Conservation (phyloP, 2,329 filamentous ascomycete species). For the Colletotrichum higginsianum region DNA sequence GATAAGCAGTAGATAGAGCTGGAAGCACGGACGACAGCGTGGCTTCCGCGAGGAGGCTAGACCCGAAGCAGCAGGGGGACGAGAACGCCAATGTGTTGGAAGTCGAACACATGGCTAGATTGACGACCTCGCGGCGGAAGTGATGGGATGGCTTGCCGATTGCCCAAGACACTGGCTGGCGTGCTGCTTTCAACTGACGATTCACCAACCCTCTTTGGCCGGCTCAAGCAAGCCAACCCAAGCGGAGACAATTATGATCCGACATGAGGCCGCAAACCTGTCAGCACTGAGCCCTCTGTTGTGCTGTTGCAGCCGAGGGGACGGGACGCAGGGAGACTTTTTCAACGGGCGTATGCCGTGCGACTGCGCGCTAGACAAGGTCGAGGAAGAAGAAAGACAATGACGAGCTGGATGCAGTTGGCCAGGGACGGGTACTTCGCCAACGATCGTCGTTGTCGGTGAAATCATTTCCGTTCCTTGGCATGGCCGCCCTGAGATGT, state of each 20-base stretch:
- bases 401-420: not conserved
- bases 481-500: not conserved
- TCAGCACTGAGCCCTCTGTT: not conserved
- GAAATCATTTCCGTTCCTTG: constrained; percentile 29
- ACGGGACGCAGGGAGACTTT: constrained; percentile 35
- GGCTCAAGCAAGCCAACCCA: constrained; percentile 21
- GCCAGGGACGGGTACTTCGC: not conserved
- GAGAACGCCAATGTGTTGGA: constrained; percentile 21
- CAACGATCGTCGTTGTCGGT: constrained; percentile 23
- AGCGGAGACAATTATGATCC: constrained; percentile 19
- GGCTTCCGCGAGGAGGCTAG: constrained; percentile 32
- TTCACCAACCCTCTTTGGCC: not conserved
- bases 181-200: constrained; percentile 28
- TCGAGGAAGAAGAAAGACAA: constrained; percentile 3
- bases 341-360: constrained; percentile 19
- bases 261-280: constrained; percentile 26
- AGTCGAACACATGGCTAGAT: constrained; percentile 32
- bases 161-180: constrained; percentile 18
- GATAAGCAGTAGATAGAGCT: constrained; percentile 13
- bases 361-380: constrained; percentile 13
- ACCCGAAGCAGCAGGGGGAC: constrained; percentile 9
- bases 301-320: not conserved
- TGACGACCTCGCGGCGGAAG: constrained; percentile 11
- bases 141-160: constrained; percentile 17
- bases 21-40: constrained; percentile 31